Percentiles rank a stretch among this genome's conserved stretches.
phyloP scores from a whole-genome alignment of 345 rosid species.

The Arabidopsis arenosa region DNA sequence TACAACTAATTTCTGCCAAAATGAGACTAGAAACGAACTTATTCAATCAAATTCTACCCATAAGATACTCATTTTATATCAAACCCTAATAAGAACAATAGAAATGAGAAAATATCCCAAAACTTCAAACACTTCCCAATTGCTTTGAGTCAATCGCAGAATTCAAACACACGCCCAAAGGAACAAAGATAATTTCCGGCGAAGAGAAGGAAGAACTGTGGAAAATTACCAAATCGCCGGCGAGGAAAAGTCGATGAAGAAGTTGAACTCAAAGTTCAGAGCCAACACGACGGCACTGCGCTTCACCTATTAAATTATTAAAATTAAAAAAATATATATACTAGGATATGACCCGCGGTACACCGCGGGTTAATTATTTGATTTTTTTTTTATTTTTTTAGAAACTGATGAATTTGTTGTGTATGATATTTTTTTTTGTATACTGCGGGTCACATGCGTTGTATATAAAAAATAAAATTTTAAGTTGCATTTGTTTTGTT shows the following conservation, averaged over 20 bases:
- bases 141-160: neutral
- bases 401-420: too few species aligned
- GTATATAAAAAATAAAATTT: too few species aligned
- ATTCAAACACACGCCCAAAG: neutral
- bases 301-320: conserved; percentile 31
- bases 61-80: neutral
- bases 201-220: conserved; percentile 11
- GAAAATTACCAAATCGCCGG: conserved; percentile 43
- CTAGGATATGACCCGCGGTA: too few species aligned
- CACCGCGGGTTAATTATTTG: too few species aligned
- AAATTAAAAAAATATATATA: neutral
- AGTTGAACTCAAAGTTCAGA: conserved; percentile 32
- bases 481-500: too few species aligned
- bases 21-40: conserved; percentile 10
- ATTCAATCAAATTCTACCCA: conserved; percentile 30
- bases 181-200: neutral
- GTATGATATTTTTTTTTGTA: too few species aligned
- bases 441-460: too few species aligned
- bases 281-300: conserved; percentile 30
- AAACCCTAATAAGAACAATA: conserved; percentile 42
- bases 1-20: neutral
- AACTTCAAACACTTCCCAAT: conserved; percentile 5
- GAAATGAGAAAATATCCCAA: conserved; percentile 1
- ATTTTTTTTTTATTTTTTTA: too few species aligned
- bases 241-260: conserved; percentile 29